These are phyloP conservation scores for Populus tremula DNA, from an alignment of 345 rosid genomes.

Conservation along the genomic window DNA sequence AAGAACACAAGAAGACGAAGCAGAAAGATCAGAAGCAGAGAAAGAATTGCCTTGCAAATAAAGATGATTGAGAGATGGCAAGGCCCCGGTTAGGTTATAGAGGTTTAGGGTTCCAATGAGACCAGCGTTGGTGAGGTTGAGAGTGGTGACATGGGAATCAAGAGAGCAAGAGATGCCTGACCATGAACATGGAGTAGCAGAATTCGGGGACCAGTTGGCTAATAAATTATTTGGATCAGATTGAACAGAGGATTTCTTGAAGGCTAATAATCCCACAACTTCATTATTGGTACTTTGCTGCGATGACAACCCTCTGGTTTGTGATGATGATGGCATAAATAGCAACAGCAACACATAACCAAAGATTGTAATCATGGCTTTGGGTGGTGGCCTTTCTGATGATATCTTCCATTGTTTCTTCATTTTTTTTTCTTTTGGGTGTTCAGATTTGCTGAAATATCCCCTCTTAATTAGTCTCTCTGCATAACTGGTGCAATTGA, in stretches of 20 bases:
- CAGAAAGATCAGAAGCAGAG: slow-evolving; percentile 47
- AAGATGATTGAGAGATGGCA: slow-evolving; percentile 51
- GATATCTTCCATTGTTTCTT: slow-evolving; percentile 27
- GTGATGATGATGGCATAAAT: slow-evolving; percentile 15
- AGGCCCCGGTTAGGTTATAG: slow-evolving; percentile 41
- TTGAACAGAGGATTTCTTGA: slow-evolving; percentile 60
- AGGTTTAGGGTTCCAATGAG: slow-evolving; percentile 54
- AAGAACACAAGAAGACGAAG: slow-evolving; percentile 41
- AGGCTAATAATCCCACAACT: slow-evolving; percentile 42
- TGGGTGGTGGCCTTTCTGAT: slow-evolving; percentile 4
- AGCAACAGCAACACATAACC: slow-evolving; percentile 18
- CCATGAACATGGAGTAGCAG: slow-evolving; percentile 57
- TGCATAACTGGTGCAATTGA: background rate
- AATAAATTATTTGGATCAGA: slow-evolving; percentile 57
- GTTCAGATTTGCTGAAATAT: background rate
- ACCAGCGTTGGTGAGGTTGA: slow-evolving; percentile 53
- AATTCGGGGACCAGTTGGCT: slow-evolving; percentile 49
- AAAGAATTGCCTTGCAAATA: slow-evolving; percentile 51
- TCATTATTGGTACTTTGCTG: slow-evolving; percentile 35
- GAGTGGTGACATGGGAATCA: slow-evolving; percentile 43
- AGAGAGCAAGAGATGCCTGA: slow-evolving; percentile 64
- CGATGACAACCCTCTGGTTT: slow-evolving; percentile 28
- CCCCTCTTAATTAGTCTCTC: background rate
- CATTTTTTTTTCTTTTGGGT: slow-evolving; percentile 25
- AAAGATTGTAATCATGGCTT: slow-evolving; percentile 15